Evolutionary conservation across 2,329 filamentous ascomycete genomes (phyloP), one percentile per base, ranked within the genome.

Genomic region (Dothideomycetes sp.): DNA sequence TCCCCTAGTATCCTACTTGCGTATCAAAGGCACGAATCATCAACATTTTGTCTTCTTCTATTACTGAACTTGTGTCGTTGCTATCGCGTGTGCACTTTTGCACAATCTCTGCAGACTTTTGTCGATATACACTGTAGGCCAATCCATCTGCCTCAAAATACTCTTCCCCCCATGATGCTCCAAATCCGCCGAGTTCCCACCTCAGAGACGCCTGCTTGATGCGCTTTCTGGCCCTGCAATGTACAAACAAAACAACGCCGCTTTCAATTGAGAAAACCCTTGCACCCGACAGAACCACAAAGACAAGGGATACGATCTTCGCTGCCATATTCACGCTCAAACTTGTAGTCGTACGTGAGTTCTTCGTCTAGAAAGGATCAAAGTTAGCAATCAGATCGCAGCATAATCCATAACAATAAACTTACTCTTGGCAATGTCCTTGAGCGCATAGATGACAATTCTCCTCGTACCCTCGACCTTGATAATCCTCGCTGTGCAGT

Each of bases 271-370:
- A 98, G 84, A 70, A 96, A 98, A 49, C 91, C 91, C 71, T 98
- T 98, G 71, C 91, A 98, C 33, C 86, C 87, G 20, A 88, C 79
- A 30, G 89, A 95, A 45, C 91, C 91, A 63, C 91, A 98, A 36
- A 98, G 79, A 69, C 91, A 98, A 36, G 91, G 91, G 54, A 98
- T 95, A 49, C 91, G 85, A 63, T 98, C 91, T 48, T 87, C 77
- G 52, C 86, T 93, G 56, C 87, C 87, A 56, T 93, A 85, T 65
- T 98, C 91, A 54, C 91, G 84, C 69, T 98, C 91, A 62, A 98
- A 98, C 64, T 98, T 98, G 75, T 98, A 98, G 69, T 98, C 91
- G 68, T 98, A 98, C 2, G 91, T 98, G 61, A 98, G 79, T 70
- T 98, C 91, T 67, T 98, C 91, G 61, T 95, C 91, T 98, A 57